Evolutionary conservation across 768 basidiomycete species (phyloP), one percentile per base, ranked within the genome.

Genomic region (Amanita exitialis): DNA sequence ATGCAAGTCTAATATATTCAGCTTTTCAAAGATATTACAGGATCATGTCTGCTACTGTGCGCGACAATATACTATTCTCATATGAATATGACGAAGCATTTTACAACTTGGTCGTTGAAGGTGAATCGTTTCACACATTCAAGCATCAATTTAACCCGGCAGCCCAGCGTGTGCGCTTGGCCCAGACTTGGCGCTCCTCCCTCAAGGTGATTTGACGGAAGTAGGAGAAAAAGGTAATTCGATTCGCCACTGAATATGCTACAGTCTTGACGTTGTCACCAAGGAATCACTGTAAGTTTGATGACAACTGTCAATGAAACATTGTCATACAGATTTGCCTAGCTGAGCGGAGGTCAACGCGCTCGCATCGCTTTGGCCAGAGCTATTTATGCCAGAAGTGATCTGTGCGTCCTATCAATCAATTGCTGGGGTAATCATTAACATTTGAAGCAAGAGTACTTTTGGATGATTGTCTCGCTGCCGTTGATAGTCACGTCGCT

Each of bases 1-100:
- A 3, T 4, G 4, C 12, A 15, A 7, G 5, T 16, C 25, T 5
- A 32, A 18, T 10, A 44, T 1, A 18, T n/a, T 8, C 23, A n/a
- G 12, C 8, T 36, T 38, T 18, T 28, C 32, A 44, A 8, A 35
- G 16, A 44, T 12, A 21, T 21, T 9, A 3, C 25, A 87, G 86
- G 87, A 80, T 96, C 39, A 75, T 94, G 64, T 90, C 89, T 1
- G 80, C 89, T 0, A 83, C 88, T 2, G 78, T 97, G 45, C 78
- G 85, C 34, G 89, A 92, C 38, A 98, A 98, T 60, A 97, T 98
- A 54, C 61, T 90, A 30, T 97, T 98, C 68, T 91, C 84, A 8
- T 87, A 94, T 64, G 77, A 82, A 57, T 96, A 85, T 54, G 92
- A 97, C 47, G 83, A 87, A 54, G 73, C 72, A 0, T 95, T 90